phyloP scores from a whole-genome alignment of 2,329 filamentous ascomycete species.

The Arachnomyces sp. region DNA sequence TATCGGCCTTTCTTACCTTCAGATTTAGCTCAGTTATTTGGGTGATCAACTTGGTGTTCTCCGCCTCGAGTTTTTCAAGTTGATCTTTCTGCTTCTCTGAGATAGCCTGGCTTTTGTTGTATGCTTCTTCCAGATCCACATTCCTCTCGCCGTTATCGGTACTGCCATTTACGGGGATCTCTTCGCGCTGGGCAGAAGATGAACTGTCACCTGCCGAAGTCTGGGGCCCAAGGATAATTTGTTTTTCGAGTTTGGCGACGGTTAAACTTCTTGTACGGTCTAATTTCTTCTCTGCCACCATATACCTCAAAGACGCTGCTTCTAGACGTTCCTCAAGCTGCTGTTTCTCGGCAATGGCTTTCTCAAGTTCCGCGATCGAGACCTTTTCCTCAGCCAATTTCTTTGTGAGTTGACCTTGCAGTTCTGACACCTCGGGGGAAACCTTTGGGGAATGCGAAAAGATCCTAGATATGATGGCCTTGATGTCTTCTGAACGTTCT shows the following conservation, averaged over 20 bases:
- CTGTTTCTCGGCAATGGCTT: constrained; percentile 68
- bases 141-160: constrained; percentile 46
- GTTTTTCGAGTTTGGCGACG: constrained; percentile 84
- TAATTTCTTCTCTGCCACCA: constrained; percentile 90
- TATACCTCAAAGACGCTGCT: constrained; percentile 78
- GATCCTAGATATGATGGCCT: constrained; percentile 62
- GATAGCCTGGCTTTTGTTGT: constrained; percentile 68
- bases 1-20: constrained; percentile 43
- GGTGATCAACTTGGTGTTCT: constrained; percentile 65
- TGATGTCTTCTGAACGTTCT: constrained; percentile 66
- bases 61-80: constrained; percentile 65
- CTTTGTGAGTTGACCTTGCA: constrained; percentile 67
- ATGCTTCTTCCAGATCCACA: constrained; percentile 63
- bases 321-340: constrained; percentile 80
- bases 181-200: constrained; percentile 40
- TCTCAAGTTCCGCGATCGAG: constrained; percentile 66
- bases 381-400: constrained; percentile 77
- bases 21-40: constrained; percentile 68
- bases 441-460: constrained; percentile 43
- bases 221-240: constrained; percentile 63
- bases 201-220: constrained; percentile 38
- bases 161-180: constrained; percentile 28
- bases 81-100: constrained; percentile 83
- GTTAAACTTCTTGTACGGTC: constrained; percentile 82
- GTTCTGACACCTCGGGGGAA: constrained; percentile 59